Percentiles rank a stretch among this genome's conserved stretches.
These are phyloP conservation scores for Aspergillus cavernicola DNA, from an alignment of 495 filamentous ascomycete species.

Conservation along the genomic window DNA sequence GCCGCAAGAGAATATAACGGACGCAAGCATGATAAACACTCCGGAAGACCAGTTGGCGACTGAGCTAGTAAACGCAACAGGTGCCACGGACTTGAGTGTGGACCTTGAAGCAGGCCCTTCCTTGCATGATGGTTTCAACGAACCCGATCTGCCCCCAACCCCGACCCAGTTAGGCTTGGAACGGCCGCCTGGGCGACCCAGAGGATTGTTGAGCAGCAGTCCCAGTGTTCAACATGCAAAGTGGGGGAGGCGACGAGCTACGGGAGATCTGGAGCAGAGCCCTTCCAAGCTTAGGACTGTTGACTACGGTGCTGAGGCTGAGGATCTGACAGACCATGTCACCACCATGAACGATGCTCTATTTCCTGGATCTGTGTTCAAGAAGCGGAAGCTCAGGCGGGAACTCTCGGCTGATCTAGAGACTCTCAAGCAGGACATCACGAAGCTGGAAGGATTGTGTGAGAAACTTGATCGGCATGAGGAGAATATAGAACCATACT, in stretches of 20 bases:
- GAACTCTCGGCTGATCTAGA: slow-evolving; percentile 31
- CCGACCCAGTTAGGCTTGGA: slow-evolving; percentile 58
- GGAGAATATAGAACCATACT: slow-evolving; percentile 21
- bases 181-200: slow-evolving; percentile 34
- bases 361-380: slow-evolving; percentile 24
- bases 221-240: slow-evolving; percentile 35
- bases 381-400: slow-evolving; percentile 30
- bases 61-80: slow-evolving; percentile 36
- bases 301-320: slow-evolving; percentile 12
- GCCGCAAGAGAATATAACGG: slow-evolving; percentile 25
- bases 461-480: slow-evolving; percentile 13
- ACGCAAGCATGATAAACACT: slow-evolving; percentile 19
- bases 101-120: slow-evolving; percentile 25
- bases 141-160: slow-evolving; percentile 70
- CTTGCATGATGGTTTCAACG: slow-evolving; percentile 40
- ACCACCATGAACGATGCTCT: slow-evolving; percentile 6
- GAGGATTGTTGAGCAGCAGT: slow-evolving; percentile 40
- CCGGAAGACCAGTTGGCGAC: slow-evolving; percentile 40
- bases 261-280: slow-evolving; percentile 22
- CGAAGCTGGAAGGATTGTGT: slow-evolving; percentile 36
- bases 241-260: slow-evolving; percentile 25
- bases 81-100: slow-evolving; percentile 16
- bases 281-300: slow-evolving; percentile 32
- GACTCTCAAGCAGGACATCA: slow-evolving; percentile 34
- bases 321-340: slow-evolving; percentile 7